Conservation (phyloP, 495 filamentous ascomycete species). For the Aspergillus egyptiacus region DNA sequence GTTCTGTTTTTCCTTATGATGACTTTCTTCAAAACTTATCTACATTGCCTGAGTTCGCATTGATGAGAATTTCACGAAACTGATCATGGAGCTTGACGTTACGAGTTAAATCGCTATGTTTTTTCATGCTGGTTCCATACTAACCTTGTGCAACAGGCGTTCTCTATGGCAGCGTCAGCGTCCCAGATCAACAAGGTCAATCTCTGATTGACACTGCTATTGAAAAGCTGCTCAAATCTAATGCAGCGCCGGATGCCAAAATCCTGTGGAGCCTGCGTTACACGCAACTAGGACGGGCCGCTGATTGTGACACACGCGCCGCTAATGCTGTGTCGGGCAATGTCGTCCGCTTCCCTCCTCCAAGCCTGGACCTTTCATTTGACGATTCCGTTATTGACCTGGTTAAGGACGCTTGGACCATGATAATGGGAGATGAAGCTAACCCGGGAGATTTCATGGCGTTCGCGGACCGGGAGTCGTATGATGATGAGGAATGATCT, state of each 20-base stretch:
- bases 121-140: slow-evolving; percentile 24
- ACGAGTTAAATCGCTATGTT: slow-evolving; percentile 8
- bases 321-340: slow-evolving; percentile 23
- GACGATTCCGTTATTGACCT: slow-evolving; percentile 58
- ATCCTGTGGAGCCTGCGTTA: slow-evolving; percentile 60
- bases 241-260: slow-evolving; percentile 27
- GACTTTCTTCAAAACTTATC: slow-evolving; percentile 80
- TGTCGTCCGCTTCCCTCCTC: slow-evolving; percentile 43
- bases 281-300: slow-evolving; percentile 39
- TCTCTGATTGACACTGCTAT: slow-evolving; percentile 50
- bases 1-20: slow-evolving; percentile 58
- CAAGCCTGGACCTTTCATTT: slow-evolving; percentile 58
- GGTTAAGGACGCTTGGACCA: slow-evolving; percentile 59
- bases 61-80: slow-evolving; percentile 77
- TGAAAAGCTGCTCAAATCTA: slow-evolving; percentile 43
- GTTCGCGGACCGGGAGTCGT: slow-evolving; percentile 40
- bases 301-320: slow-evolving; percentile 12
- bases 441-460: slow-evolving; percentile 57
- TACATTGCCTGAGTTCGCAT: slow-evolving; percentile 91
- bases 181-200: slow-evolving; percentile 32
- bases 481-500: slow-evolving; percentile 26
- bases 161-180: slow-evolving; percentile 54
- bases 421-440: slow-evolving; percentile 48
- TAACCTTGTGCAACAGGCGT: slow-evolving; percentile 56
- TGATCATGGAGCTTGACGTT: slow-evolving; percentile 52